phyloP scores from a whole-genome alignment of 129 eudicot species.

The Oenanthe sinensis region DNA sequence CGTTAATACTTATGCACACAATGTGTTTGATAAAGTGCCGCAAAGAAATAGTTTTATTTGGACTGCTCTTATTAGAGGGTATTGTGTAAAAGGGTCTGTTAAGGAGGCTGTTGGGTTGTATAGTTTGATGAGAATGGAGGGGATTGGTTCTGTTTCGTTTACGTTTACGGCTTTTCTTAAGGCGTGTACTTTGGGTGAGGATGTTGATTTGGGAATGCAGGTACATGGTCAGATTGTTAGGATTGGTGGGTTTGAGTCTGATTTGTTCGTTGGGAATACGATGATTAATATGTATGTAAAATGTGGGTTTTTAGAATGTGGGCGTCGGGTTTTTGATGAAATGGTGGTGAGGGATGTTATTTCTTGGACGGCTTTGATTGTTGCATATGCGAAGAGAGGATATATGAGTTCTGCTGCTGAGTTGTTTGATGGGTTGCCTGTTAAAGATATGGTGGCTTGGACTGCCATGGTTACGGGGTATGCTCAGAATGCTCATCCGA shows the following conservation, averaged over 20 bases:
- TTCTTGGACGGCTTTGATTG: background rate
- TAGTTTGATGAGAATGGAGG: background rate
- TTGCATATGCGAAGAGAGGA: background rate
- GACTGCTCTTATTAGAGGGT: background rate
- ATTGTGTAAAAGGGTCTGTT: background rate
- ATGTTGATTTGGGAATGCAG: background rate
- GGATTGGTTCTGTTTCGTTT: background rate
- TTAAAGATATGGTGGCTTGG: background rate
- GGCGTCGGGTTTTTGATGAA: background rate
- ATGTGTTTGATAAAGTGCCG: background rate
- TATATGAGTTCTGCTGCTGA: background rate
- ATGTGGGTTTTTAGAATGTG: background rate
- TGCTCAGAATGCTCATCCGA: background rate
- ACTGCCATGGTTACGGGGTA: background rate
- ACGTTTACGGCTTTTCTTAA: background rate
- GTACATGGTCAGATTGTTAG: background rate
- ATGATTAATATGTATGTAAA: background rate
- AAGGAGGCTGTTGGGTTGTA: background rate
- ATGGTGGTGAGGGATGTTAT: background rate
- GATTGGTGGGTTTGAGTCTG: background rate
- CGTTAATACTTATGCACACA: background rate
- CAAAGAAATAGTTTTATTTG: background rate
- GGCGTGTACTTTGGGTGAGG: background rate
- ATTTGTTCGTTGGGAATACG: background rate
- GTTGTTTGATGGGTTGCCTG: background rate